phyloP scores from a whole-genome alignment of 2,329 filamentous ascomycete species.

The Paracamarosporium sp. region DNA sequence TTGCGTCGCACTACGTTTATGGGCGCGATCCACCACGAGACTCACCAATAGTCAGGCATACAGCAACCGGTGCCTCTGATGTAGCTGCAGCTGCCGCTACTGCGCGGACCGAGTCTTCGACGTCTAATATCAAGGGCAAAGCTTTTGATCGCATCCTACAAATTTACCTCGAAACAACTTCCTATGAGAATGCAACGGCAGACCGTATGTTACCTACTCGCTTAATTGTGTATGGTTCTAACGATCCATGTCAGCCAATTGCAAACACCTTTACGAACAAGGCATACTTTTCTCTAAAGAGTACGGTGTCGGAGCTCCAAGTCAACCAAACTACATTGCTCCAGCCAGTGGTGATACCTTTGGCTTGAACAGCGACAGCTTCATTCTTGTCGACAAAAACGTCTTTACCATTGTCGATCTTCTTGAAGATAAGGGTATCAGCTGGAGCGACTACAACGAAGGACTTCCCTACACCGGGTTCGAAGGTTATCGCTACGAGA shows the following conservation, averaged over 20 bases:
- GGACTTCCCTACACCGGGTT: constrained; percentile 66
- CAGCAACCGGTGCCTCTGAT: not conserved
- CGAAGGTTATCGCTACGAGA: not conserved
- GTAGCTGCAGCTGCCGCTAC: not conserved
- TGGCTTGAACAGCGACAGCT: constrained; percentile 4
- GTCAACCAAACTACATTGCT: not conserved
- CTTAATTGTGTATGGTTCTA: not conserved
- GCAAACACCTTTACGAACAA: not conserved
- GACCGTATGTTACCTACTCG: not conserved
- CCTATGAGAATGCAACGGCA: not conserved
- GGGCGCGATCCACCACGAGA: not conserved
- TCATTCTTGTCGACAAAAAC: not conserved
- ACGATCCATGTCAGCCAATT: too few species aligned
- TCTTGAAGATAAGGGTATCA: constrained; percentile 47
- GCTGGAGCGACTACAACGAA: constrained; percentile 72
- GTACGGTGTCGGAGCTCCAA: not conserved
- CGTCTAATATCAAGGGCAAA: not conserved
- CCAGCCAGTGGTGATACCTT: not conserved
- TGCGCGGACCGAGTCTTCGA: not conserved
- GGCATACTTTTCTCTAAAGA: not conserved
- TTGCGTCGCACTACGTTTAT: not conserved
- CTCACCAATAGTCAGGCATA: not conserved
- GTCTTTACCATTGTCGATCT: constrained; percentile 39
- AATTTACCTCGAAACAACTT: not conserved
- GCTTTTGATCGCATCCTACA: not conserved